These are phyloP conservation scores for Saccharomycopsis javanensis DNA, from an alignment of 805 yeast species.

Conservation along the genomic window DNA sequence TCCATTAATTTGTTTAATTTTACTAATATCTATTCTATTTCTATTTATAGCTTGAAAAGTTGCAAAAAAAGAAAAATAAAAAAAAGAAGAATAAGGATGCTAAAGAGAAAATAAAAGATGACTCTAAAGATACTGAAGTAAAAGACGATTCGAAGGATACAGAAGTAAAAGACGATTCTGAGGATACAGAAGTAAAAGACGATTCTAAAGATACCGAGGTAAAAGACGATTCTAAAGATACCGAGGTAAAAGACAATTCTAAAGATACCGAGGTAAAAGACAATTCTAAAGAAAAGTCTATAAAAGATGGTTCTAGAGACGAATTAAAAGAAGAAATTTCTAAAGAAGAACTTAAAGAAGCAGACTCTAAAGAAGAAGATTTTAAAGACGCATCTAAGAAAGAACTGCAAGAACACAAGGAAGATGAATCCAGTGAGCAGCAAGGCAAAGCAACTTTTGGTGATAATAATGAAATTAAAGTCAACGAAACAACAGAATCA, in stretches of 20 bases:
- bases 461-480: too few relatives aligned
- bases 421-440: background rate
- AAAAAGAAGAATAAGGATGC: conserved; percentile 25
- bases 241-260: conserved; percentile 15
- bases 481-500: conserved; percentile 18
- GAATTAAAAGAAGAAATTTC: background rate
- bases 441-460: too few relatives aligned
- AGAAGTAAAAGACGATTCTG: conserved; percentile 28
- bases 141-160: conserved; percentile 34
- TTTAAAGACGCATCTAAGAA: conserved; percentile 5
- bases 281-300: conserved; percentile 20
- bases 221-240: conserved; percentile 24
- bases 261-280: conserved; percentile 27
- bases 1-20: too few relatives aligned
- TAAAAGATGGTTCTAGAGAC: conserved; percentile 12
- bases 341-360: background rate
- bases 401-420: background rate
- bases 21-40: too few relatives aligned
- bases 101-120: conserved; percentile 16
- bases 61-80: conserved; percentile 49
- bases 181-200: conserved; percentile 35
- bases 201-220: conserved; percentile 29
- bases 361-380: background rate
- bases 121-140: conserved; percentile 47
- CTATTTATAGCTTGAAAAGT: conserved; percentile 41